A percentile compares a stretch with the other conserved stretches of the same genome.
Evolutionary conservation across 352 stramenopile genomes (phyloP).

Genomic region (Pythium aphanidermatum): DNA sequence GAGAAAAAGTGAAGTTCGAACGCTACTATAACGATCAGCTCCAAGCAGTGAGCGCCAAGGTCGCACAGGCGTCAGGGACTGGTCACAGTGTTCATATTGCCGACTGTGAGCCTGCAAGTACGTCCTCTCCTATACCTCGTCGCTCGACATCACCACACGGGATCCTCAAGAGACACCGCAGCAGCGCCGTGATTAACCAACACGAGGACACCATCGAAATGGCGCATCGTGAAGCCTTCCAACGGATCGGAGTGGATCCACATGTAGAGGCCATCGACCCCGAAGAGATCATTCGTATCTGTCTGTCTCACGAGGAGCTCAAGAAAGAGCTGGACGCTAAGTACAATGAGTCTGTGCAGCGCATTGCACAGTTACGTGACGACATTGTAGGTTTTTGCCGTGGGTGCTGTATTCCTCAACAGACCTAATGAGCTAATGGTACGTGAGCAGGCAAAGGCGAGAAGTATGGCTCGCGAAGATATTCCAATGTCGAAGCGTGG

Average conservation of each 20-base stretch:
- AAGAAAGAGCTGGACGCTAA: slow-evolving; percentile 60
- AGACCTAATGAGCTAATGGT: not conserved
- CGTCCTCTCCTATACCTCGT: not conserved
- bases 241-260: slow-evolving; percentile 59
- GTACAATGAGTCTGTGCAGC: slow-evolving; percentile 52
- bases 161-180: slow-evolving; percentile 11
- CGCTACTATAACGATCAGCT: slow-evolving; percentile 83
- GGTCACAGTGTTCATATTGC: not conserved
- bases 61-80: not conserved
- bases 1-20: slow-evolving; percentile 81
- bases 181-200: not conserved
- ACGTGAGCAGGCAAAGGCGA: slow-evolving; percentile 36
- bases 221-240: slow-evolving; percentile 48
- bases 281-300: slow-evolving; percentile 63
- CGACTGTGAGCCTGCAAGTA: not conserved
- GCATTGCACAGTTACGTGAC: slow-evolving; percentile 38
- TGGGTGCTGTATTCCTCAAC: not conserved
- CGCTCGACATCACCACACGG: slow-evolving; percentile 4
- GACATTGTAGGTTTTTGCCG: slow-evolving; percentile 40
- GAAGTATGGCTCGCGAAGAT: slow-evolving; percentile 38
- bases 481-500: slow-evolving; percentile 54
- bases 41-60: slow-evolving; percentile 9
- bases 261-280: slow-evolving; percentile 49
- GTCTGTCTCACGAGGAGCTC: slow-evolving; percentile 59
- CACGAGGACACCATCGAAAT: slow-evolving; percentile 25